Evolutionary conservation across 768 basidiomycete species (phyloP).

Genomic region (Termitomyces sp.): DNA sequence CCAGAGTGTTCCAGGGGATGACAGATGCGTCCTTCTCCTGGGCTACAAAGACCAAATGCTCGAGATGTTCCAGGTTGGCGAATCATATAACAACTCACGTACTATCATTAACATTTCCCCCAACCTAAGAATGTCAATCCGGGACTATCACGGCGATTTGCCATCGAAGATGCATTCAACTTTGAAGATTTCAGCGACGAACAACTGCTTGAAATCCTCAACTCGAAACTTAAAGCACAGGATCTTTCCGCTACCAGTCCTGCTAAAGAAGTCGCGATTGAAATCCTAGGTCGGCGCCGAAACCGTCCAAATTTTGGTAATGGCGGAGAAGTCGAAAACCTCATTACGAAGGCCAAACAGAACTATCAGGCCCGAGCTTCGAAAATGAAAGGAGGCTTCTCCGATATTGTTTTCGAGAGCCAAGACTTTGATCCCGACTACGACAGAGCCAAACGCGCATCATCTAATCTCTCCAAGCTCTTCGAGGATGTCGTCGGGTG

Average conservation of each 20-base stretch:
- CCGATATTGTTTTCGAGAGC: constrained; percentile 47
- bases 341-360: not conserved
- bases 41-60: constrained; percentile 63
- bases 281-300: not conserved
- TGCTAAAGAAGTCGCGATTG: not conserved
- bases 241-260: not conserved
- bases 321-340: not conserved
- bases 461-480: constrained; percentile 38
- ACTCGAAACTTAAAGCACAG: not conserved
- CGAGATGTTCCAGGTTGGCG: constrained; percentile 67
- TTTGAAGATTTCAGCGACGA: not conserved
- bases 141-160: not conserved
- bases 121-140: not conserved
- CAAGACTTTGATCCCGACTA: constrained; percentile 65
- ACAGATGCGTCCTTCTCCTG: constrained; percentile 59
- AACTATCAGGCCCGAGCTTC: not conserved
- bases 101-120: not conserved
- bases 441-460: constrained; percentile 42
- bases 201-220: not conserved
- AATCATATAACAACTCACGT: not conserved
- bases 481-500: not conserved
- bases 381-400: constrained; percentile 3
- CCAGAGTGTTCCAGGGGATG: constrained; percentile 64
- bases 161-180: not conserved
- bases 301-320: not conserved